phyloP scores from a whole-genome alignment of 257 asterid species.

The Nemophila menziesii region DNA sequence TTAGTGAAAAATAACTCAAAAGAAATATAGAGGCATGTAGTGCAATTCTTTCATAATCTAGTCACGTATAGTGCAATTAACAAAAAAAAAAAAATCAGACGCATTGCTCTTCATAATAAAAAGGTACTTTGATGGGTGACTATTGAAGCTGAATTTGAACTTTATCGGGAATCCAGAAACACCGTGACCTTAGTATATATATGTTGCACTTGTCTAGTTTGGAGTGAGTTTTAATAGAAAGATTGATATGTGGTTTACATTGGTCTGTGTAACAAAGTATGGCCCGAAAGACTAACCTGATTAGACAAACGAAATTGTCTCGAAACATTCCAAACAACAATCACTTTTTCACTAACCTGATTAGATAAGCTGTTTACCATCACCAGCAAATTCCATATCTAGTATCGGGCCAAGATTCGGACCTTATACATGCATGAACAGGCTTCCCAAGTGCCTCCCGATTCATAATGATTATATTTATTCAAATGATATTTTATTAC shows the following conservation, averaged over 20 bases:
- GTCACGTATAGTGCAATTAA: too few relatives aligned
- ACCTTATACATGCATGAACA: conserved; percentile 60
- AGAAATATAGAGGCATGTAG: too few relatives aligned
- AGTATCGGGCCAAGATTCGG: conserved; percentile 75
- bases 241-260: conserved; percentile 83
- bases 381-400: conserved; percentile 68
- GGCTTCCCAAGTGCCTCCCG: conserved; percentile 83
- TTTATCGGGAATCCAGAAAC: conserved; percentile 81
- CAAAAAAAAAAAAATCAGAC: too few relatives aligned
- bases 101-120: too few relatives aligned
- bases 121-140: too few relatives aligned
- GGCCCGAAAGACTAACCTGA: conserved; percentile 88
- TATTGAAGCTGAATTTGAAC: conserved; percentile 69
- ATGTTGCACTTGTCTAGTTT: conserved; percentile 68
- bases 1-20: too few relatives aligned
- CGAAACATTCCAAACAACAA: conserved; percentile 80
- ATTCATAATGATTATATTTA: conserved; percentile 52
- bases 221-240: conserved; percentile 60
- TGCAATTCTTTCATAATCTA: too few relatives aligned
- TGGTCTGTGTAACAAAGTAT: conserved; percentile 76
- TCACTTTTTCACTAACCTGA: conserved; percentile 79
- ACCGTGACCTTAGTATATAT: conserved; percentile 66
- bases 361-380: conserved; percentile 58
- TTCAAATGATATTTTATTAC: conserved; percentile 61
- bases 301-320: conserved; percentile 78